Evolutionary conservation across 192 early-diverging fungal species (phyloP), one percentile per base, ranked within the genome.

Genomic region (Paraglomus occultum): DNA sequence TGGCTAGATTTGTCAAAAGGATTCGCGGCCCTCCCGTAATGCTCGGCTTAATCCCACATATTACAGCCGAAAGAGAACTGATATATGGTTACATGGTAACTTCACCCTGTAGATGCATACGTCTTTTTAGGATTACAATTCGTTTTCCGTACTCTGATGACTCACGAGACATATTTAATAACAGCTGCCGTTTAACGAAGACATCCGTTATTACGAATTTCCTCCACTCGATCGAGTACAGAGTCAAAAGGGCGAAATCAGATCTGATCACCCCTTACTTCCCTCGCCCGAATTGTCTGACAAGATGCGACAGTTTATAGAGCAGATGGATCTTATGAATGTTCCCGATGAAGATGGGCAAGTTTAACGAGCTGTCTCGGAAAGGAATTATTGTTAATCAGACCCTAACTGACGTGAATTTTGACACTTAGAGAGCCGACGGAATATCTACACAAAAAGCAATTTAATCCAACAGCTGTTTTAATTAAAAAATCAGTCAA

Each of bases 111-210:
- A 44, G 20, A 79, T 15, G 18, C 9, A n/a, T 71, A 62, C 23
- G 15, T 74, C 17, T 46, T 45, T 43, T 20, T 51, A 38, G 17
- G 15, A 17, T 18, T 18, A 15, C 51, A 17, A 15, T 18, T 18
- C 49, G 11, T 12, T 12, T n/a, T 50, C 51, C 3, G 3, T 51
- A 18, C 15, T 51, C 51, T 51, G 18, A 31, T 31, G 31, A 31
- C 31, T 31, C n/a, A 57, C 44, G 44, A 42, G 15, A 5, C 42
- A 71, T 47, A 51, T 31, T 53, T 43, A 12, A 0, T 0, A 53
- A 18, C 73, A 90, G 85, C 63, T 90, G 44, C 86, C 89, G 5
- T 90, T 88, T 76, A 78, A 73, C 17, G 87, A 92, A 72, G 89
- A 92, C 70, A 66, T 84, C 43, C 80, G 86, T 0, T 68, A 77